Evolutionary conservation across 225 moss, liverwort and hornwort genomes (phyloP).

Genomic region (Lunularia cruciata): DNA sequence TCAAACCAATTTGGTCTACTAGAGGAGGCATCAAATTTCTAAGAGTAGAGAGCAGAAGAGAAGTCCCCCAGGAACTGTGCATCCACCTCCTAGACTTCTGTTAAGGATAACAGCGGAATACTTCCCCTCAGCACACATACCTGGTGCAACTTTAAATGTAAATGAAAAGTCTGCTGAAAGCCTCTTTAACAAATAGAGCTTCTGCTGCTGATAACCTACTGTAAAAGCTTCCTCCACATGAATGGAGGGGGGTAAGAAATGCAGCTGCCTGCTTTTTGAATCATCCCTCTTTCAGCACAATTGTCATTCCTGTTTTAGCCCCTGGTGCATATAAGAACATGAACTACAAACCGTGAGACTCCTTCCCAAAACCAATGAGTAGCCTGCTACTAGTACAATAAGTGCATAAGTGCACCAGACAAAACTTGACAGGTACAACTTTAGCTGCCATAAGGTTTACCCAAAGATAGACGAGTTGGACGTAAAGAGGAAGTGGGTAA

Average conservation of each 20-base stretch:
- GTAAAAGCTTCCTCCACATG: not conserved
- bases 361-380: not conserved
- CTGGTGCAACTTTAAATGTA: not conserved
- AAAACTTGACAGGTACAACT: not conserved
- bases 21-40: not conserved
- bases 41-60: not conserved
- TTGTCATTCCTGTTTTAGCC: conserved; percentile 2
- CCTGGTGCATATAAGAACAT: conserved; percentile 3
- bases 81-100: conserved; percentile 6
- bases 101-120: not conserved
- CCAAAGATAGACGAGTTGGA: not conserved
- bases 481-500: too few species aligned
- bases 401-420: not conserved
- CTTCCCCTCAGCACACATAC: not conserved
- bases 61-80: not conserved
- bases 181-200: not conserved
- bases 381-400: not conserved
- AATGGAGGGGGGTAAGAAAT: not conserved
- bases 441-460: too few species aligned
- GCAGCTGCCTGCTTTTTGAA: not conserved
- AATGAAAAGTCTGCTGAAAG: conserved; percentile 2
- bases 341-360: not conserved
- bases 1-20: not conserved
- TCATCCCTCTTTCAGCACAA: conserved; percentile 7
- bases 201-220: not conserved